Conservation (phyloP, 2,329 filamentous ascomycete species). For the Neofusicoccum ribis region DNA sequence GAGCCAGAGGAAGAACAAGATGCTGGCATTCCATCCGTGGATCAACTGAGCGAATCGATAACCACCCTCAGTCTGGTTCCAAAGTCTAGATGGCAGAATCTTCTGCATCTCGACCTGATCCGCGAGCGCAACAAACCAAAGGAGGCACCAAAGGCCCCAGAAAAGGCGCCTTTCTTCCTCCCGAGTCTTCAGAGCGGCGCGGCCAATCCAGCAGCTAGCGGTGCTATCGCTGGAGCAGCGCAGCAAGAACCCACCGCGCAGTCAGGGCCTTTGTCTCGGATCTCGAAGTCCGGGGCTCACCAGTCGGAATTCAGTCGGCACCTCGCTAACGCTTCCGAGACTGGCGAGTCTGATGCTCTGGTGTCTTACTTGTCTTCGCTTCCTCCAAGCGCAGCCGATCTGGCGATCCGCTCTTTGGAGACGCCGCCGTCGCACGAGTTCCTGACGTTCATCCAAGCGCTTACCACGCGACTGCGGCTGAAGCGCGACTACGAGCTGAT, state of each 20-base stretch:
- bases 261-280: constrained; percentile 32
- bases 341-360: constrained; percentile 65
- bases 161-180: constrained; percentile 95
- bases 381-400: constrained; percentile 80
- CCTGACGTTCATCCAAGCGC: constrained; percentile 74
- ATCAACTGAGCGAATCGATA: constrained; percentile 80
- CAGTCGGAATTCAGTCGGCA: constrained; percentile 50
- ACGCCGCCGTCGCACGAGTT: constrained; percentile 65
- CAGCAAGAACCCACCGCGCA: constrained; percentile 24
- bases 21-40: constrained; percentile 54
- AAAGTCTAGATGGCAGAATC: constrained; percentile 88
- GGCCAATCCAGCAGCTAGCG: constrained; percentile 22
- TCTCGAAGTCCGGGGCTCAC: constrained; percentile 33
- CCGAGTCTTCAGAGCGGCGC: constrained; percentile 59
- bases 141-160: constrained; percentile 85
- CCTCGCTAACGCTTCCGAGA: constrained; percentile 49
- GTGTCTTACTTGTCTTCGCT: constrained; percentile 78
- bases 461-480: constrained; percentile 68
- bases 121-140: constrained; percentile 90
- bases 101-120: constrained; percentile 89
- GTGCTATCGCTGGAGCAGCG: constrained; percentile 24
- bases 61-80: constrained; percentile 88
- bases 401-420: constrained; percentile 82
- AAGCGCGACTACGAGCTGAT: constrained; percentile 88
- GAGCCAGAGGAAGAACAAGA: constrained; percentile 49